These are phyloP conservation scores for Lodderomyces theae DNA, from an alignment of 1,139 yeast species.

Conservation along the genomic window DNA sequence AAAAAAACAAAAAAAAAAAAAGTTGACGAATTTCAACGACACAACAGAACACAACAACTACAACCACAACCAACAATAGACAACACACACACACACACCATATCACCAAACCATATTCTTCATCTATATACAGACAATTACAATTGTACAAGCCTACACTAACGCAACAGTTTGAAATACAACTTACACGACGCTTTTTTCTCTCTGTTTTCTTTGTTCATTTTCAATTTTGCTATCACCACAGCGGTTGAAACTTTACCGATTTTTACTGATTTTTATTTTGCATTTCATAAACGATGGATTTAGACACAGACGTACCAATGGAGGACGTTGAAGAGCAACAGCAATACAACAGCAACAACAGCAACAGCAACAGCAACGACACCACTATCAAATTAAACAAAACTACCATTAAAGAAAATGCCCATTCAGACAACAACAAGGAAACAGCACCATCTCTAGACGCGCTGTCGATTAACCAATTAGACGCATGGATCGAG, in stretches of 20 bases:
- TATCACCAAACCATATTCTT: too few relatives aligned
- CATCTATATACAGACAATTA: too few relatives aligned
- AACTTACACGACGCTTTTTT: too few relatives aligned
- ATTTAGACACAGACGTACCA: slow-evolving; percentile 65
- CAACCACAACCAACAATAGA: background rate
- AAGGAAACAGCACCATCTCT: slow-evolving; percentile 5
- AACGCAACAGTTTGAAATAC: too few relatives aligned
- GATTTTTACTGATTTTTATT: too few relatives aligned
- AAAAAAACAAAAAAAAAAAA: background rate
- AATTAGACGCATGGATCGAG: slow-evolving; percentile 87
- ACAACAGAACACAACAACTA: background rate
- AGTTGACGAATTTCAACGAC: background rate
- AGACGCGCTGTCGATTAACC: slow-evolving; percentile 40
- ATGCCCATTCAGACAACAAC: slow-evolving; percentile 1
- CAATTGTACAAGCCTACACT: too few relatives aligned
- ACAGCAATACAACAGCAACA: slow-evolving; percentile 8
- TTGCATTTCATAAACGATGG: slow-evolving; percentile 41
- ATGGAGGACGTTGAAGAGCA: slow-evolving; percentile 63
- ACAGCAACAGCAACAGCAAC: slow-evolving; percentile 9
- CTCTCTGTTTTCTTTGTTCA: background rate
- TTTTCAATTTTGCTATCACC: too few relatives aligned
- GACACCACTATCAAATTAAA: background rate
- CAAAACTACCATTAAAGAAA: slow-evolving; percentile 8
- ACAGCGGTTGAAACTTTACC: too few relatives aligned
- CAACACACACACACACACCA: too few relatives aligned